Evolutionary conservation across 2,329 filamentous ascomycete genomes (phyloP), one percentile per base, ranked within the genome.

Genomic region (Fusarium burgessii): DNA sequence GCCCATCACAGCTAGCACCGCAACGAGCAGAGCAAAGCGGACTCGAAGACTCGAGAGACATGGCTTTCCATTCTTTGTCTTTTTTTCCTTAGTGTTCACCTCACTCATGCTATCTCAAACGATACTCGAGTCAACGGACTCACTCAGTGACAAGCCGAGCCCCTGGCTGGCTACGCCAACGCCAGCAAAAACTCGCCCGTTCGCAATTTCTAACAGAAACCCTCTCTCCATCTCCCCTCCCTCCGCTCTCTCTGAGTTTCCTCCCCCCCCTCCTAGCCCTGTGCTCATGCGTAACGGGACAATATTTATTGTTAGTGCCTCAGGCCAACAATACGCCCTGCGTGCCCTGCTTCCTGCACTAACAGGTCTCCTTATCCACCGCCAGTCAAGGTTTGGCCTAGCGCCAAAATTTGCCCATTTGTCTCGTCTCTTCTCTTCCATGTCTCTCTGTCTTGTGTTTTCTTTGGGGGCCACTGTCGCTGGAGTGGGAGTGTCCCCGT

Each of bases 341-440:
- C 67, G 69, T 70, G 66, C 71, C 72, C 68, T 76, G 74, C 77
- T 79, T 67, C 33, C 72, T 73, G 68, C 77, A 75, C 78, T 80
- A 80, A 78, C 76, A 78, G 73, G 75, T 76, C 68, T 67, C 70
- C 72, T 75, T 77, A 77, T 77, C 77, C 78, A 78, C 79, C 78
- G 74, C 78, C 75, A 79, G 76, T 75, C 79, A 74, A 72, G 49
- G 66, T 79, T 79, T 74, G 79, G 79, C 69, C 73, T 80, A 80
- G 78, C 78, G 78, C 74, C 74, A 73, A 58, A 70, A 67, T 74
- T 74, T 71, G 66, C 58, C 67, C 54, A 61, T 72, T 72, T 72
- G 76, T 71, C 68, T 72, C 67, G 70, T 73, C 69, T 65, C 68
- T 76, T 66, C 49, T 59, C 69, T 67, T 72, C 67, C 66, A 72